Conservation (phyloP, 352 stramenopile species). For the Globisporangium ultimum region DNA sequence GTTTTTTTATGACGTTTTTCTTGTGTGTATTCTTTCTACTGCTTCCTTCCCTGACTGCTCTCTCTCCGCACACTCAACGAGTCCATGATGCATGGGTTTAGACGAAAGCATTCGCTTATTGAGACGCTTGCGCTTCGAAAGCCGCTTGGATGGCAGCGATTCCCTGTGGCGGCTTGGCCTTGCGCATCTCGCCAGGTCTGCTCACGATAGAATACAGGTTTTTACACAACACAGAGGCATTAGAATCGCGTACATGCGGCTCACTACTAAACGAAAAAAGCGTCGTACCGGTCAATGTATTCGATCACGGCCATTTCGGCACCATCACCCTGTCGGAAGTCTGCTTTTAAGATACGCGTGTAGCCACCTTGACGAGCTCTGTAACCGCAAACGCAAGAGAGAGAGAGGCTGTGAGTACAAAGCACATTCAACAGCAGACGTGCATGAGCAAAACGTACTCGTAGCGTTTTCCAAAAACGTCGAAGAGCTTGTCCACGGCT, state of each 20-base stretch:
- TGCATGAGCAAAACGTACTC: conserved; percentile 42
- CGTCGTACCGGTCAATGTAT: conserved; percentile 92
- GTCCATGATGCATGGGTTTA: neutral
- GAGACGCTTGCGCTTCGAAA: conserved; percentile 33
- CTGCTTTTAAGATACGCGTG: conserved; percentile 94
- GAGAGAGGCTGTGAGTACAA: neutral
- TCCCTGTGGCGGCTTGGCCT: conserved; percentile 60
- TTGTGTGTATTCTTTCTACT: neutral
- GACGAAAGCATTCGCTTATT: neutral
- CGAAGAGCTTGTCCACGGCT: conserved; percentile 95
- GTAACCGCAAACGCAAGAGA: conserved; percentile 1
- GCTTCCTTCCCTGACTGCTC: neutral
- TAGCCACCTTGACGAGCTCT: conserved; percentile 89
- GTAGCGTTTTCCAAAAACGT: conserved; percentile 95
- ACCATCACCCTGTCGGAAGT: conserved; percentile 91
- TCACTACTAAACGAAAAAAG: neutral
- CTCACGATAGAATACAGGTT: neutral
- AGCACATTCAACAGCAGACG: neutral
- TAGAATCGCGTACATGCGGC: neutral
- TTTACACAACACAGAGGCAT: conserved; percentile 3
- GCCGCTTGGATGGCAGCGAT: conserved; percentile 46
- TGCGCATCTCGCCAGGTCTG: conserved; percentile 83
- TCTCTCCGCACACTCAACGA: neutral
- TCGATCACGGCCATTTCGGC: conserved; percentile 98
- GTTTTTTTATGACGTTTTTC: conserved; percentile 3